Conservation (phyloP, 805 yeast genomes). For the Cyberlindnera mycetangii region DNA sequence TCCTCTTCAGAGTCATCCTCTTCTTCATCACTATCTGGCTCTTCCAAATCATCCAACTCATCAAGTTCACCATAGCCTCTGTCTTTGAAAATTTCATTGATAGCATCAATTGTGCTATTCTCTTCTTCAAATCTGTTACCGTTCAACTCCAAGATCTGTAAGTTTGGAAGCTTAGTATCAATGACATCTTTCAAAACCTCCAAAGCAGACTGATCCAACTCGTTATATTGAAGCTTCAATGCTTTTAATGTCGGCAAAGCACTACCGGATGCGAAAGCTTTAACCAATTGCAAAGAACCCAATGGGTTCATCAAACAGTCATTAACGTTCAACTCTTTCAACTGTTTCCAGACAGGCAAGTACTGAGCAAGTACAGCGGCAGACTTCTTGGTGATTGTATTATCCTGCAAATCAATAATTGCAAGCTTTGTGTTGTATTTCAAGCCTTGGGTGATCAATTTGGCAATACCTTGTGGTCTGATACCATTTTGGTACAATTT, state of each 20-base stretch:
- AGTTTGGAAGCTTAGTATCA: conserved; percentile 50
- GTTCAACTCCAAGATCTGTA: conserved; percentile 75
- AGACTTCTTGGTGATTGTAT: conserved; percentile 78
- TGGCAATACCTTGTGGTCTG: conserved; percentile 87
- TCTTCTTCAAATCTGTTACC: conserved; percentile 95
- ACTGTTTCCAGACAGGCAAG: conserved; percentile 58
- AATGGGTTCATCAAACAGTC: conserved; percentile 82
- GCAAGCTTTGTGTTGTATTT: conserved; percentile 55
- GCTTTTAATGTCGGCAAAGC: conserved; percentile 43
- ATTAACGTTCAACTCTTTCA: conserved; percentile 79
- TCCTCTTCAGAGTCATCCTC: conserved; percentile 39
- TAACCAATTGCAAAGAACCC: conserved; percentile 62
- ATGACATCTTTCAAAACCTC: conserved; percentile 55
- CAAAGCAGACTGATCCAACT: conserved; percentile 67
- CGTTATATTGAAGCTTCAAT: conserved; percentile 84
- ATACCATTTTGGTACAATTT: conserved; percentile 95
- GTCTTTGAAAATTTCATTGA: conserved; percentile 60
- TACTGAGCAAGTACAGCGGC: conserved; percentile 61
- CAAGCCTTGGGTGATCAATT: conserved; percentile 71
- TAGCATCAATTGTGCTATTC: conserved; percentile 59
- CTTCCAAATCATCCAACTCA: conserved; percentile 94
- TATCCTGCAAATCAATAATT: conserved; percentile 87
- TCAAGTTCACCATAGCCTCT: conserved; percentile 83
- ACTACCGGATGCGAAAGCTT: conserved; percentile 43
- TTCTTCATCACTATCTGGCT: conserved; percentile 61